Evolutionary conservation across 2,329 filamentous ascomycete genomes (phyloP).

Genomic region (Monosporascus sp.): DNA sequence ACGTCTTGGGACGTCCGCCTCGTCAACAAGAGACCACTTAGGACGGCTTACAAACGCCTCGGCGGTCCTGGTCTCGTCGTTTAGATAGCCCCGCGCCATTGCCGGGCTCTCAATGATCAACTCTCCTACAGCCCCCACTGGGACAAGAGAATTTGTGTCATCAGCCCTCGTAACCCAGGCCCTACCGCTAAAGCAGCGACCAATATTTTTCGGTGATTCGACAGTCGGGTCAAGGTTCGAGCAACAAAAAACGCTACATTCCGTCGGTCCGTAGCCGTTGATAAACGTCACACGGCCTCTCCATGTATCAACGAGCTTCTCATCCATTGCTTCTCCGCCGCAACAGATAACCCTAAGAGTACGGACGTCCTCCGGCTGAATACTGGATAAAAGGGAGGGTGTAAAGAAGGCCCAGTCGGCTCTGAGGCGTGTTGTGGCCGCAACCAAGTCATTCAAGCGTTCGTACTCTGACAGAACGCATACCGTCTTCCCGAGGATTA

Average conservation of each 20-base stretch:
- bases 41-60: background rate
- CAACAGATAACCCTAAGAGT: background rate
- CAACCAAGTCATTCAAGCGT: background rate
- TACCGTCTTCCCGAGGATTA: background rate
- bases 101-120: background rate
- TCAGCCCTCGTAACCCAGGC: background rate
- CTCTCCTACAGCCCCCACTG: background rate
- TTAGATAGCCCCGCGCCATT: background rate
- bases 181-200: background rate
- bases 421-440: background rate
- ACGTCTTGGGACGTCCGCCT: conserved; percentile 9
- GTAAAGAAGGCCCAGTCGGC: background rate
- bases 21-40: background rate
- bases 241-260: background rate
- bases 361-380: background rate
- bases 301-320: background rate
- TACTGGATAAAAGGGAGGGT: background rate
- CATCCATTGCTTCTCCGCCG: background rate
- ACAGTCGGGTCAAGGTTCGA: background rate
- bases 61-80: background rate
- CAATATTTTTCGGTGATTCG: background rate
- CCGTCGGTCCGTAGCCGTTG: background rate
- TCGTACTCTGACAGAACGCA: background rate
- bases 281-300: background rate
- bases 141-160: background rate